phyloP scores from a whole-genome alignment of 306 rosid genomes.

The Nissolia schottii region DNA sequence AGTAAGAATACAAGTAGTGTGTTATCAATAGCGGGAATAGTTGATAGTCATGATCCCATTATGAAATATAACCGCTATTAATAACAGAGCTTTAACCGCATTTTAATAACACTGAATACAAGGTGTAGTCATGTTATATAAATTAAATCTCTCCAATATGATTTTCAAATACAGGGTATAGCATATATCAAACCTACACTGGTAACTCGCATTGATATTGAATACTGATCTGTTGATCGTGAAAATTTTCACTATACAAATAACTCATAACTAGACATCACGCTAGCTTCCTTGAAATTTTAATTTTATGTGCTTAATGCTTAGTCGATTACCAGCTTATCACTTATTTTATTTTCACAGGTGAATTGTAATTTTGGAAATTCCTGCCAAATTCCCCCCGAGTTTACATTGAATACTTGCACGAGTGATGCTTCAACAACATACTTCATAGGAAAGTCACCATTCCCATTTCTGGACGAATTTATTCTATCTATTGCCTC shows the following conservation, averaged over 20 bases:
- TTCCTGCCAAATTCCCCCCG: conserved; percentile 28
- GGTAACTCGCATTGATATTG: neutral
- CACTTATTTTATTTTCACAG: conserved; percentile 40
- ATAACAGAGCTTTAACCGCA: no score
- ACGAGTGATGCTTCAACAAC: conserved; percentile 51
- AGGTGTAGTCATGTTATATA: neutral
- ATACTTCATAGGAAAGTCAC: conserved; percentile 71
- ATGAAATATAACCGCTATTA: no score
- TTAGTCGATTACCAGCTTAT: neutral
- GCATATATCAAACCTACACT: neutral
- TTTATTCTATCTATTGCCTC: conserved; percentile 68
- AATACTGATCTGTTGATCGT: neutral
- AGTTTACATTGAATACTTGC: conserved; percentile 34
- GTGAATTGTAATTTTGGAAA: conserved; percentile 40
- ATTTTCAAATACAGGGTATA: neutral
- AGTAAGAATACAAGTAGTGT: neutral
- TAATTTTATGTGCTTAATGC: neutral
- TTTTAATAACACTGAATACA: no score
- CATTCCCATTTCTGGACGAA: conserved; percentile 70
- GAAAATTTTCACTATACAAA: neutral
- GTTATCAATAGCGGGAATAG: no score
- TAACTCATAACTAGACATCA: neutral
- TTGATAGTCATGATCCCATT: no score
- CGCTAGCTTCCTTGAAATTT: conserved; percentile 2
- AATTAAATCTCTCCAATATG: neutral